Evolutionary conservation across 1,284 basidiomycete genomes (phyloP).

Genomic region (Sparassis latifolia): DNA sequence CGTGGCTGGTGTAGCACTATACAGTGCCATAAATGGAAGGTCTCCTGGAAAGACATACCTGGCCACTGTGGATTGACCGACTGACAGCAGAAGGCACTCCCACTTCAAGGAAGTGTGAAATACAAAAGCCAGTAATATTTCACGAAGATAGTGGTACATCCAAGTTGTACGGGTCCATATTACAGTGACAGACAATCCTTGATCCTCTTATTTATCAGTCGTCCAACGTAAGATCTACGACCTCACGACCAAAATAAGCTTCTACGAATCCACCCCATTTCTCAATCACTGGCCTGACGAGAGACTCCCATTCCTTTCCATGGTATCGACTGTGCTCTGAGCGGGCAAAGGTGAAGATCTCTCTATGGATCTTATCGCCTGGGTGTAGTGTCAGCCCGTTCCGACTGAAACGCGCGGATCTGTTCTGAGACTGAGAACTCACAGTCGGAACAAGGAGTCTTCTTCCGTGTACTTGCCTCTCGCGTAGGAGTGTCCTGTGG

Average conservation of each 20-base stretch:
- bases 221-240: background rate
- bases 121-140: too few species aligned
- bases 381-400: background rate
- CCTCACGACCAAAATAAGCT: slow-evolving; percentile 19
- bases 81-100: too few species aligned
- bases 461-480: slow-evolving; percentile 1
- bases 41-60: too few species aligned
- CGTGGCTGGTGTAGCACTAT: too few species aligned
- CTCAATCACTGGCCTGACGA: slow-evolving; percentile 69
- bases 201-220: too few species aligned
- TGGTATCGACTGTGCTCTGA: slow-evolving; percentile 42
- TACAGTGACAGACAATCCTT: too few species aligned
- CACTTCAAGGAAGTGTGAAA: too few species aligned
- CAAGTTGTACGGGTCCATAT: too few species aligned
- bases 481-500: slow-evolving; percentile 7
- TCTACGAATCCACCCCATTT: slow-evolving; percentile 63
- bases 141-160: too few species aligned
- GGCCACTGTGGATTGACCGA: too few species aligned
- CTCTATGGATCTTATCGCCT: slow-evolving; percentile 61
- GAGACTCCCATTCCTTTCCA: slow-evolving; percentile 63
- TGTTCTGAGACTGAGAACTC: slow-evolving; percentile 10
- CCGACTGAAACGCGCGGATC: too few species aligned
- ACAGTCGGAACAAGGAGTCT: slow-evolving; percentile 34
- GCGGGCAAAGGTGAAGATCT: slow-evolving; percentile 68
- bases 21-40: too few species aligned